These are phyloP conservation scores for Phoma herbarum DNA, from an alignment of 2,329 filamentous ascomycete genomes.

Conservation along the genomic window DNA sequence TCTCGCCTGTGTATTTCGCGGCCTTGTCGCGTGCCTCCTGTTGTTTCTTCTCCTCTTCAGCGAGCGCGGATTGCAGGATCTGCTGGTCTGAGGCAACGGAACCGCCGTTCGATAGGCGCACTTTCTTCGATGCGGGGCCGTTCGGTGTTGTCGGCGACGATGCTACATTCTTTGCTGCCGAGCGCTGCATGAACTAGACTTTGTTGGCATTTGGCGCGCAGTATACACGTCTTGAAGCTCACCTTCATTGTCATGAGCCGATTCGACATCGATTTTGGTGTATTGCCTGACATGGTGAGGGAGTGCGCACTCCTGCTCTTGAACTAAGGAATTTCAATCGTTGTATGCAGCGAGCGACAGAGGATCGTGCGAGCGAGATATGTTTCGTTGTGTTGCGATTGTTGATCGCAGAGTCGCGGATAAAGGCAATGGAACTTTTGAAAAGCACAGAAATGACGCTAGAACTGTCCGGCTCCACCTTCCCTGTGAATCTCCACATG, in stretches of 20 bases:
- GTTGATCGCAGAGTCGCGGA: constrained; percentile 3
- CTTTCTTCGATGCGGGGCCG: constrained; percentile 69
- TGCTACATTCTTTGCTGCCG: constrained; percentile 67
- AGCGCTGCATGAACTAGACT: constrained; percentile 85
- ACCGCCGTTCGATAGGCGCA: constrained; percentile 62
- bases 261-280: constrained; percentile 77
- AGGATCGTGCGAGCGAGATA: background rate
- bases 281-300: constrained; percentile 41
- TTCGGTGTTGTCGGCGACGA: constrained; percentile 60
- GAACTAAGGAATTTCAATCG: background rate
- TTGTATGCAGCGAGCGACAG: background rate
- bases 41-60: constrained; percentile 72
- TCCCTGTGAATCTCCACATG: background rate
- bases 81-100: constrained; percentile 60
- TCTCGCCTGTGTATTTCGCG: constrained; percentile 71
- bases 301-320: constrained; percentile 7
- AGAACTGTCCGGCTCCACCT: constrained; percentile 4
- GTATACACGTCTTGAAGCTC: constrained; percentile 11
- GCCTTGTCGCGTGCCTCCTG: constrained; percentile 66
- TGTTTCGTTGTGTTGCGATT: background rate
- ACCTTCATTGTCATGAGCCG: constrained; percentile 90
- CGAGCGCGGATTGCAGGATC: constrained; percentile 69
- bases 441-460: constrained; percentile 9
- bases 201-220: constrained; percentile 21
- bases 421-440: constrained; percentile 9